Conservation (phyloP, 805 yeast species). For the Candida lessepsii region DNA sequence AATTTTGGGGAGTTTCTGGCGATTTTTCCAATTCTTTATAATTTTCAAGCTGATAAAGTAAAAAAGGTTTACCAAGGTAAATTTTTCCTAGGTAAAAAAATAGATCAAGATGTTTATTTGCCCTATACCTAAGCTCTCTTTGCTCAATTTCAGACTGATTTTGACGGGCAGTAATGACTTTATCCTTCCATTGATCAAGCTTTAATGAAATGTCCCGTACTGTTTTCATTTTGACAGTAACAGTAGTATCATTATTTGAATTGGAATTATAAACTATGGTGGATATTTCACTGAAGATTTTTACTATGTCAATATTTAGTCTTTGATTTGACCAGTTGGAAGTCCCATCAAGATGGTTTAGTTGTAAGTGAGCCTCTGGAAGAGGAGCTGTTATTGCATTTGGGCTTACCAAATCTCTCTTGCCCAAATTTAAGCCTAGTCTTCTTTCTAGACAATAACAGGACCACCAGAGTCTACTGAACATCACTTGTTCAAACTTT, state of each 20-base stretch:
- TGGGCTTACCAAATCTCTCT: constrained; percentile 11
- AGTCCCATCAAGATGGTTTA: constrained; percentile 13
- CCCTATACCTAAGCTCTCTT: constrained; percentile 12
- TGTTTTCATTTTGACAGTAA: constrained; percentile 1
- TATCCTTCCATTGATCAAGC: constrained; percentile 11
- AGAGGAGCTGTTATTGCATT: constrained; percentile 15
- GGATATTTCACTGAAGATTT: constrained; percentile 16
- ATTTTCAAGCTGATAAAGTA: constrained; percentile 17
- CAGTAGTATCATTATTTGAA: neutral
- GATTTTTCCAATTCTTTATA: constrained; percentile 5
- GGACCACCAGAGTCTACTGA: constrained; percentile 18
- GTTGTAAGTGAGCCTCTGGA: constrained; percentile 12
- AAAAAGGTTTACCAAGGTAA: constrained; percentile 19
- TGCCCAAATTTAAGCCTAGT: constrained; percentile 17
- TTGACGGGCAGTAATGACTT: constrained; percentile 10
- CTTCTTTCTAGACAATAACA: constrained; percentile 17
- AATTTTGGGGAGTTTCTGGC: constrained; percentile 11
- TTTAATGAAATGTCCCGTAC: constrained; percentile 12
- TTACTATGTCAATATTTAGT: constrained; percentile 13
- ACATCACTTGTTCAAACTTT: constrained; percentile 11
- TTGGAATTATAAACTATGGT: constrained; percentile 10
- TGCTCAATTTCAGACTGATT: constrained; percentile 12
- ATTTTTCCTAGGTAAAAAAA: constrained; percentile 17
- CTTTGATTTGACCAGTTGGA: constrained; percentile 14
- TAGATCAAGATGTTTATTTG: constrained; percentile 15